A percentile compares a stretch with the other conserved stretches of the same genome.
Evolutionary conservation across 176 grass and related monocot species (phyloP).

Genomic region (Areca catechu): DNA sequence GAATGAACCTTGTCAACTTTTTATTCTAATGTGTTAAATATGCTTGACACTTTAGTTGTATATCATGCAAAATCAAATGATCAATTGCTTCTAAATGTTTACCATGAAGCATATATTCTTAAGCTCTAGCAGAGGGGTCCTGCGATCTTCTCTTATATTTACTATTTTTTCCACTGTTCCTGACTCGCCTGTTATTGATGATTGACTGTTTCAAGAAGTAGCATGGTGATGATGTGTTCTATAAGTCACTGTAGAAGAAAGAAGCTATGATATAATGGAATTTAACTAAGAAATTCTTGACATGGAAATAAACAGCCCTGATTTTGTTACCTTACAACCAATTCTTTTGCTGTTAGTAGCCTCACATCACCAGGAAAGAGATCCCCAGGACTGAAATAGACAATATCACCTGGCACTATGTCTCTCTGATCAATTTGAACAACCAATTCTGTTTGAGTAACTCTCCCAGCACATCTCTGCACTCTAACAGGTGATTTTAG

Average conservation of each 20-base stretch:
- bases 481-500: slow-evolving; percentile 30
- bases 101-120: slow-evolving; percentile 46
- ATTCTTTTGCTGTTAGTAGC: slow-evolving; percentile 31
- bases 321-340: slow-evolving; percentile 30
- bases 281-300: background rate
- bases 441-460: slow-evolving; percentile 29
- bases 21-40: no score
- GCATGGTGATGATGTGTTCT: slow-evolving; percentile 8
- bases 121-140: slow-evolving; percentile 33
- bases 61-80: background rate
- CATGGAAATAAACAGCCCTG: background rate
- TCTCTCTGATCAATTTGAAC: slow-evolving; percentile 40
- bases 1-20: background rate
- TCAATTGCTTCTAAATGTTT: slow-evolving; percentile 6
- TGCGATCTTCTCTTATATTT: slow-evolving; percentile 22
- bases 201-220: slow-evolving; percentile 34
- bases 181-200: slow-evolving; percentile 41
- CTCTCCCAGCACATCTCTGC: slow-evolving; percentile 33
- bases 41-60: background rate
- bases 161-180: slow-evolving; percentile 27
- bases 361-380: slow-evolving; percentile 34
- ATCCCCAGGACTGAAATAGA: slow-evolving; percentile 36
- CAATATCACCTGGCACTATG: slow-evolving; percentile 36
- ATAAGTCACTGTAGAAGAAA: background rate
- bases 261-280: background rate